Percentiles rank a stretch among this genome's conserved stretches.
Evolutionary conservation across 768 basidiomycete genomes (phyloP).

Genomic region (Mycena kentingensis): DNA sequence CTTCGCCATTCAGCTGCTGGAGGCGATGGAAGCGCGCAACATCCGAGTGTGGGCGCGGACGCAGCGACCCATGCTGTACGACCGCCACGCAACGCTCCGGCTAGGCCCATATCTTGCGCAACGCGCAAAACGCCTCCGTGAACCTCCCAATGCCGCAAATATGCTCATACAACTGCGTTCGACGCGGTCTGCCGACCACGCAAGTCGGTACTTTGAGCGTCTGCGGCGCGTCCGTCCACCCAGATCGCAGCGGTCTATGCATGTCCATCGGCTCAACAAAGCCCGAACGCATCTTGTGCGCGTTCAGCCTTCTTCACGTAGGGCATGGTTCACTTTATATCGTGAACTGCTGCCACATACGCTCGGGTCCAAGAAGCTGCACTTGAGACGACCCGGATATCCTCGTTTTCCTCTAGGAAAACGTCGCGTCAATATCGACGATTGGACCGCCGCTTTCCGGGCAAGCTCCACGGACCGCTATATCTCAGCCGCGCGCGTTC

Average conservation of each 20-base stretch:
- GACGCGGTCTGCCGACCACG: slow-evolving; percentile 47
- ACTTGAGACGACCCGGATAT: too few species aligned
- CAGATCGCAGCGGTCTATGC: not conserved
- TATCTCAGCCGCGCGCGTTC: slow-evolving; percentile 34
- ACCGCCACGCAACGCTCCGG: slow-evolving; percentile 53
- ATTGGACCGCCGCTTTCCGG: slow-evolving; percentile 49
- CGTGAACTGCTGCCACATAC: too few species aligned
- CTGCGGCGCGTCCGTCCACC: too few species aligned
- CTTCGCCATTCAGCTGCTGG: slow-evolving; percentile 43
- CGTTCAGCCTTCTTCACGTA: slow-evolving; percentile 42
- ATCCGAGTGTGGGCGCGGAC: slow-evolving; percentile 44
- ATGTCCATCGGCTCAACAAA: slow-evolving; percentile 25
- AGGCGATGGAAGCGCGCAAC: slow-evolving; percentile 48
- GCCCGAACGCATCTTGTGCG: slow-evolving; percentile 48
- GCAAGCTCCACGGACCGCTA: slow-evolving; percentile 44
- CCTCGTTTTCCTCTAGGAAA: slow-evolving; percentile 23
- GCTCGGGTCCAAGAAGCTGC: too few species aligned
- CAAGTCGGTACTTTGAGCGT: slow-evolving; percentile 42
- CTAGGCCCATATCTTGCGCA: slow-evolving; percentile 49
- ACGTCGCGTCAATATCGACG: slow-evolving; percentile 42
- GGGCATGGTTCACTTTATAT: too few species aligned
- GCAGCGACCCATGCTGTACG: slow-evolving; percentile 46
- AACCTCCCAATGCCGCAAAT: slow-evolving; percentile 43
- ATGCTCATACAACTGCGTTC: slow-evolving; percentile 52
- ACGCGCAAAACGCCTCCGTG: slow-evolving; percentile 42